Base-by-base conservation (phyloP, 176 grass and related monocot species). In the Dactylis glomerata region DNA sequence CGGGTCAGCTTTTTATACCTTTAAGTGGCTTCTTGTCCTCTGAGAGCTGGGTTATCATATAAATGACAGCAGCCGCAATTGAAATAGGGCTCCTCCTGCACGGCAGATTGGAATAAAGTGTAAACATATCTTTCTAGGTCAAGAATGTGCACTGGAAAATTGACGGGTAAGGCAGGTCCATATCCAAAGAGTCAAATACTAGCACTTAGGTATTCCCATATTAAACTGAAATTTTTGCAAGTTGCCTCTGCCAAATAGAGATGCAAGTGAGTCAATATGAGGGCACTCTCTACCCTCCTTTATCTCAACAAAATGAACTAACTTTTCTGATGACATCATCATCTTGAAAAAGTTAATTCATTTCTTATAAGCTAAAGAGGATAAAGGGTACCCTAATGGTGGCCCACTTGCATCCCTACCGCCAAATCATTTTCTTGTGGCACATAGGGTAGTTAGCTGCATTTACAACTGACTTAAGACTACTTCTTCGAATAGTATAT, bases 11-110 rank as follows among this genome's bases (percentile, higher is more conserved):
- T 81, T 72, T 38, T 36, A 45, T 68, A 97, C 94, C 94, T 92
- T 97, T 97, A 46, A 97, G 92, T 17, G 94, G 92, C 66, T 92
- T 97, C 76, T 97, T 97, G 54, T 94, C 94, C n/a, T 97, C 94
- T 28, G 92, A 97, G 12, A 97, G 85, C 78, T 97, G 94, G 40
- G 94, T 97, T 86, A 97, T 97, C 94, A 97, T 97, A 76, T 97
- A 97, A 68, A 97, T 97, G 47, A 97, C 94, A 50, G 94, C 94
- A 5, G 94, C 94, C 50, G 94, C 94, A 80, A 97, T 93, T 57
- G 94, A 97, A 19, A 97, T 91, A 24, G 94, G 94, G 3, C 92
- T 97, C 87, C 94, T 94, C 94, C 94, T 97, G 89, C 74, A 88
- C 31, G 68, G 28, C 36, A 83, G 17, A 50, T 50, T 49, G 50